Base-by-base conservation (phyloP, 306 rosid species). In the Quercus aquifolioides region DNA sequence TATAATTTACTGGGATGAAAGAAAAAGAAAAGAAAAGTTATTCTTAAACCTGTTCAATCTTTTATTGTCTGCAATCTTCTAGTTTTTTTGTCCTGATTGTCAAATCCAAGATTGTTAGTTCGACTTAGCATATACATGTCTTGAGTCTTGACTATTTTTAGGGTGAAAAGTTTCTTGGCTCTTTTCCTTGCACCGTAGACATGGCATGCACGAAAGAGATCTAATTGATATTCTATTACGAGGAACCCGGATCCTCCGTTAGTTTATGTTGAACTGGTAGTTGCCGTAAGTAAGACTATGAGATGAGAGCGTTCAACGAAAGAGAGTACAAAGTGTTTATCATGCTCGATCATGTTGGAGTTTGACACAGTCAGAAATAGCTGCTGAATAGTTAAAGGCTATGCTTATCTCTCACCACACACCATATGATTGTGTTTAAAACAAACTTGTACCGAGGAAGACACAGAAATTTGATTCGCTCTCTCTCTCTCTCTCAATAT, bases 81-180 rank as follows among this genome's bases (percentile, higher is more conserved):
- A 9, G 15, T 12, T 49, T 49, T 49, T 49, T 12, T 49, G 54
- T 49, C 54, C 15, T 49, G 54, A 12, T 10, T 49, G 54, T 14
- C 54, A 49, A 49, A 13, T 49, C 54, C 54, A 49, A 49, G 54
- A 13, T 49, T 12, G 54, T 12, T 49, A 12, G 54, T 9, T 49
- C 54, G 54, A 49, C 54, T 49, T 12, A 49, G 54, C 15, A 12
- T 49, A 3, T 12, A 49, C 62, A 4, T 23, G 46, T 41, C 46
- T 8, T 41, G 46, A 7, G 46, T 8, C 26, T 23, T 25, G 30
- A 1, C 25, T 59, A 26, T 23, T 26, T 58, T 59, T 59, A 8
- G 3, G 65, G 65, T 21, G 65, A 59, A 59, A 59, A 30, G 26
- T 59, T 23, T 78, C 57, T 55, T 78, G 43, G 38, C 69, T 78